Percentiles rank a stretch among this genome's conserved stretches.
phyloP scores from a whole-genome alignment of 805 yeast genomes.

The Saccharomycopsis capsularis region DNA sequence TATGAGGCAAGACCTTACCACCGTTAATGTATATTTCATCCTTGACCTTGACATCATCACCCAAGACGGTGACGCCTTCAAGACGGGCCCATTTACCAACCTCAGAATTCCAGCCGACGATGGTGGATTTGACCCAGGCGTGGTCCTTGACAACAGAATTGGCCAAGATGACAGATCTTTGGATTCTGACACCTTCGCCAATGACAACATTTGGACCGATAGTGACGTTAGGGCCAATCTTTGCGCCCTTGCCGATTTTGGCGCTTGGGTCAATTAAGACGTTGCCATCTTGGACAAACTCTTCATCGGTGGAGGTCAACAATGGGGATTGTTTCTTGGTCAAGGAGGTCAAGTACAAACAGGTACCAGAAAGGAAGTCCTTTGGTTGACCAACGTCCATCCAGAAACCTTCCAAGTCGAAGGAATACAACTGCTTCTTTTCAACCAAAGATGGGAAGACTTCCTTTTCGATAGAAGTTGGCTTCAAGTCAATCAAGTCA shows the following conservation, averaged over 20 bases:
- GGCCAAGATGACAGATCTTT: slow-evolving; percentile 86
- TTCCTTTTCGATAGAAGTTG: slow-evolving; percentile 99
- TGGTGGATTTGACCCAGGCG: slow-evolving; percentile 95
- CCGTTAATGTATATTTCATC: slow-evolving; percentile 99
- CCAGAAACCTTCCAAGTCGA: slow-evolving; percentile 99
- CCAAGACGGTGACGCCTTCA: slow-evolving; percentile 95
- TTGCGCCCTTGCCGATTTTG: slow-evolving; percentile 83
- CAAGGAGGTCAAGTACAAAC: slow-evolving; percentile 81
- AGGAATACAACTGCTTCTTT: slow-evolving; percentile 81
- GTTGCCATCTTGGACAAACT: slow-evolving; percentile 80
- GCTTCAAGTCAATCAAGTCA: slow-evolving; percentile 94
- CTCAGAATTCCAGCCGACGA: slow-evolving; percentile 98
- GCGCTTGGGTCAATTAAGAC: slow-evolving; percentile 95
- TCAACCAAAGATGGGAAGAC: slow-evolving; percentile 96
- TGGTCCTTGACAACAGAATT: slow-evolving; percentile 93
- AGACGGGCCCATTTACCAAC: slow-evolving; percentile 99
- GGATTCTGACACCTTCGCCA: slow-evolving; percentile 98
- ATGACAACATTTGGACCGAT: slow-evolving; percentile 94
- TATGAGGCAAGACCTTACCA: slow-evolving; percentile 98
- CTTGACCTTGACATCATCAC: slow-evolving; percentile 97
- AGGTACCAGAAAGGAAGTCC: slow-evolving; percentile 96
- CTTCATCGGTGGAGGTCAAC: slow-evolving; percentile 54
- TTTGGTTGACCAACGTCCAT: slow-evolving; percentile 99
- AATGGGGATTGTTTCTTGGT: slow-evolving; percentile 69
- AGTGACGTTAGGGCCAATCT: slow-evolving; percentile 97